Evolutionary conservation across 2,329 filamentous ascomycete genomes (phyloP), one percentile per base, ranked within the genome.

Genomic region (Fusarium mexicanum): DNA sequence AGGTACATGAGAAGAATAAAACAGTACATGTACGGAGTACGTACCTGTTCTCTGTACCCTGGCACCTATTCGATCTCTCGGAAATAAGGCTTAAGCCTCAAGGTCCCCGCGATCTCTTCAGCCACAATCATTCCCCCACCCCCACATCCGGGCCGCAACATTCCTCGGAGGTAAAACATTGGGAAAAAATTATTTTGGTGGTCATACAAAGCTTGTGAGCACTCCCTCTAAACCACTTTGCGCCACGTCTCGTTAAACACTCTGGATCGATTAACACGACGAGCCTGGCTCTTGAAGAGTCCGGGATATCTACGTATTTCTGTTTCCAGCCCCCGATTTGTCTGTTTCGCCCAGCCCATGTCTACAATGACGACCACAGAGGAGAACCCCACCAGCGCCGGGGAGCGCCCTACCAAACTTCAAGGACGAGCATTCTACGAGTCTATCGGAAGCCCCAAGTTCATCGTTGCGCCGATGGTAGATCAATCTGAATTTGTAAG

Each of bases 401-500:
- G 72, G 38, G 74, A 77, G 24, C 69, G 74, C 35, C 71, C 76
- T 10, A 71, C 79, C 62, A 97, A 96, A 82, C 85, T 97, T 29
- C 90, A 93, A 77, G 96, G 96, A 2, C 88, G 96, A 66, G 93
- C 93, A 18, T 98, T 99, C 81, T 99, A 98, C 80, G 91, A 98
- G 85, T 97, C 94, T 80, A 93, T 99, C 71, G 96, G 96, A 29
- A 95, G 93, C 69, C 96, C 96, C 5, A 98, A 94, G 84, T 92
- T 93, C 75, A 90, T 99, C 37, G 89, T 99, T 63, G 96, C 96
- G 40, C 96, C 96, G 41, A 99, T 99, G 96, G 96, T 99, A 29
- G 96, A 99, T 80, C 94, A 98, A 83, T 98, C 95, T 38, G 96
- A 99, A 86, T 98, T 98, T 86, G 95, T 98, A 86, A 75, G 92